phyloP scores from a whole-genome alignment of 23 red algal species.

The Gracilariopsis chorda region DNA sequence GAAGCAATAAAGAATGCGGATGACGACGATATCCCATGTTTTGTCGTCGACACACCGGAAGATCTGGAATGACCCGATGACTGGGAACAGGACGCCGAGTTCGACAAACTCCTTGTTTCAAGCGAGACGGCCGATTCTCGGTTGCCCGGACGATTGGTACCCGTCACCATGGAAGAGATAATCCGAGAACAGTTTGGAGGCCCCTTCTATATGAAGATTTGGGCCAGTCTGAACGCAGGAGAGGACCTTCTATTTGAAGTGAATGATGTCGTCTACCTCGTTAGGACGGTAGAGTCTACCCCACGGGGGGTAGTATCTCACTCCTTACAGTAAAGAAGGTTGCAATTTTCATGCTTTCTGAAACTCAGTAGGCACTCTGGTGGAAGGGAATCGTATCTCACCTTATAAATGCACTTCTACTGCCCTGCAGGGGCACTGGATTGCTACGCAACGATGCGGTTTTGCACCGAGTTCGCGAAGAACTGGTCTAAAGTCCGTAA shows the following conservation, averaged over 20 bases:
- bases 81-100: neutral
- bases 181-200: neutral
- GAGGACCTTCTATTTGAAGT: neutral
- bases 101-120: neutral
- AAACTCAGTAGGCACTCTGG: too few relatives aligned
- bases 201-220: neutral
- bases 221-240: neutral
- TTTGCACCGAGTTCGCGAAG: neutral
- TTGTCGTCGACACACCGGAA: neutral
- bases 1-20: neutral
- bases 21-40: neutral
- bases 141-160: neutral
- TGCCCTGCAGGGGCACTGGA: neutral
- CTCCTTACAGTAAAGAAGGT: too few relatives aligned
- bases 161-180: neutral
- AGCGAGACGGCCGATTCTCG: neutral
- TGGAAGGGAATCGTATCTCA: too few relatives aligned
- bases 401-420: neutral
- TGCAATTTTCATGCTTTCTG: too few relatives aligned
- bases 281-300: neutral
- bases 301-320: neutral
- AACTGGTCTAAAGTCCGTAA: neutral
- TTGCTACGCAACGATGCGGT: neutral
- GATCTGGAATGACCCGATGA: too few relatives aligned
- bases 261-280: neutral